phyloP scores from a whole-genome alignment of 495 filamentous ascomycete species.

The Penicillium argentinense region DNA sequence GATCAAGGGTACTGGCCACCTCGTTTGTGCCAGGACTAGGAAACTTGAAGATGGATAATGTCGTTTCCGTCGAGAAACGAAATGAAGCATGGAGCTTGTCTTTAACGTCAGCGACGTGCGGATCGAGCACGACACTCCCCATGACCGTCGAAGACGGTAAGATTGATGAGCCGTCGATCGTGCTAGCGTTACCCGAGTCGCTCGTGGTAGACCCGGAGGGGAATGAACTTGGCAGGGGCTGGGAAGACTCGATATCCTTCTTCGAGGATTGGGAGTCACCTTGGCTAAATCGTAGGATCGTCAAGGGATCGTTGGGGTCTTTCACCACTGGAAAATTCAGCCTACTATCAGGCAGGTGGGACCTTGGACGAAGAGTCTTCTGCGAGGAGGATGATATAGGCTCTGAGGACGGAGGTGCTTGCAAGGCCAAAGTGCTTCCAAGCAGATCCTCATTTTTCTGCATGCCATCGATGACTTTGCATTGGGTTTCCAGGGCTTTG shows the following conservation, averaged over 20 bases:
- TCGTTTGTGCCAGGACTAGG: slow-evolving; percentile 30
- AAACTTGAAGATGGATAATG: slow-evolving; percentile 26
- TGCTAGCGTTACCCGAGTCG: slow-evolving; percentile 7
- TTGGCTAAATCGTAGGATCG: slow-evolving; percentile 68
- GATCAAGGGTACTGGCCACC: slow-evolving; percentile 28
- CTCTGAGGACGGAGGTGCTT: slow-evolving; percentile 16
- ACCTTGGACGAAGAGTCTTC: slow-evolving; percentile 26
- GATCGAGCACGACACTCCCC: slow-evolving; percentile 11
- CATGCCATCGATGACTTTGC: too few species aligned
- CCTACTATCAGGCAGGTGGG: slow-evolving; percentile 26
- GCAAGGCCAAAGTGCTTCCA: too few species aligned
- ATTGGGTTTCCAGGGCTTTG: neutral
- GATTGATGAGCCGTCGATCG: slow-evolving; percentile 15
- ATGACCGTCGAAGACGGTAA: slow-evolving; percentile 20
- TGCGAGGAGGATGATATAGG: slow-evolving; percentile 28
- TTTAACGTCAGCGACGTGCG: slow-evolving; percentile 24
- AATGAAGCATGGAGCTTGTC: slow-evolving; percentile 29
- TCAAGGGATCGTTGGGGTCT: slow-evolving; percentile 66
- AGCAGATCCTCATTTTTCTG: too few species aligned
- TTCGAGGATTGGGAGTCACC: slow-evolving; percentile 46
- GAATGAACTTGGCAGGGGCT: slow-evolving; percentile 12
- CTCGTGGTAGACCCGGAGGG: slow-evolving; percentile 10
- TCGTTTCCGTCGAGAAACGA: slow-evolving; percentile 19
- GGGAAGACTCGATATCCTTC: slow-evolving; percentile 31
- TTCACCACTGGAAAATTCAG: slow-evolving; percentile 78